Conservation (phyloP, 768 basidiomycete genomes). For the Arthromyces matolae region DNA sequence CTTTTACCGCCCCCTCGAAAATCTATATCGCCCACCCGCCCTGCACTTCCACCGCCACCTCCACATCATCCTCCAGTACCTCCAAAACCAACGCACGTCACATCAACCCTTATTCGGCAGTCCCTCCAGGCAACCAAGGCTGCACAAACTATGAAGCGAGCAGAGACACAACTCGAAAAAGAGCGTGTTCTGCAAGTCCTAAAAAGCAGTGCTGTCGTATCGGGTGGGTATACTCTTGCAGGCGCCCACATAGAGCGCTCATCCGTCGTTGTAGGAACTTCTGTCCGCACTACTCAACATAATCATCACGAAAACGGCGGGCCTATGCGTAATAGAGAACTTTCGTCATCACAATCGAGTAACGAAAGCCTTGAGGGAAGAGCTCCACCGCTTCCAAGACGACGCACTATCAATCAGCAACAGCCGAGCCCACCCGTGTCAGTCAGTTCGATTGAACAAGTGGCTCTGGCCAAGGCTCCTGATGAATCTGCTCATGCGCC, state of each 20-base stretch:
- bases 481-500: not conserved
- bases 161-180: conserved; percentile 63
- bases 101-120: conserved; percentile 67
- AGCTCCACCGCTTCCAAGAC: conserved; percentile 28
- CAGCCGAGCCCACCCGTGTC: conserved; percentile 39
- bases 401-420: conserved; percentile 22
- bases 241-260: conserved; percentile 29
- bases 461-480: conserved; percentile 33
- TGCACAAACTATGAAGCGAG: conserved; percentile 66
- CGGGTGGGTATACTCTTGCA: conserved; percentile 30
- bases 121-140: conserved; percentile 70
- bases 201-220: conserved; percentile 49
- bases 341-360: conserved; percentile 7
- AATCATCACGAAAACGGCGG: conserved; percentile 5
- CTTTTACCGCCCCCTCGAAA: conserved; percentile 18
- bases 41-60: conserved; percentile 12
- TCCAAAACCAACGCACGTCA: conserved; percentile 47
- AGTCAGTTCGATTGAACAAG: conserved; percentile 42
- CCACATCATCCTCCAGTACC: conserved; percentile 23
- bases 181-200: conserved; percentile 70
- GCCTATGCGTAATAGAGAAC: not conserved
- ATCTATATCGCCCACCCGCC: conserved; percentile 16
- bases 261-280: conserved; percentile 33
- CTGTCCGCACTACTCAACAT: conserved; percentile 23
- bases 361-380: conserved; percentile 5